Percentiles rank a stretch among this genome's conserved stretches.
Evolutionary conservation across 768 basidiomycete genomes (phyloP).

Genomic region (Phylloporus sp.): DNA sequence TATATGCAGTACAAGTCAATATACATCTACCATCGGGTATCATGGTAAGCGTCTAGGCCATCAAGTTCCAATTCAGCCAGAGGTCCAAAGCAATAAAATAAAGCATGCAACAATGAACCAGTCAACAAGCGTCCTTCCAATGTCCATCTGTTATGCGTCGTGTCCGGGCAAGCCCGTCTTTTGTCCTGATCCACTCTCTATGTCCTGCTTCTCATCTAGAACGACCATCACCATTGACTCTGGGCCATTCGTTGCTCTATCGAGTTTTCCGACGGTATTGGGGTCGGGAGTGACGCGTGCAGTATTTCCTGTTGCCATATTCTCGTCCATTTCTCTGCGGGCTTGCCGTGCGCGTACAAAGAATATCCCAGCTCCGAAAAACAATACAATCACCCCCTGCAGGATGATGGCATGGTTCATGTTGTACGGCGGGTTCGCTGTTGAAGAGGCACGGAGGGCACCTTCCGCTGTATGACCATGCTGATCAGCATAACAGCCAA

Average conservation of each 20-base stretch:
- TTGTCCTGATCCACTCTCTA: not conserved
- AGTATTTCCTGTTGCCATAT: slow-evolving; percentile 31
- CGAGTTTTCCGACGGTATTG: not conserved
- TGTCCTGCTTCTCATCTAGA: not conserved
- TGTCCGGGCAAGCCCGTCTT: not conserved
- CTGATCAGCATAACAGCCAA: not conserved
- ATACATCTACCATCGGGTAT: not conserved
- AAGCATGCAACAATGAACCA: not conserved
- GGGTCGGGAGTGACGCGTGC: not conserved
- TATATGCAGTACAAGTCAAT: not conserved
- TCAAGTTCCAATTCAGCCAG: not conserved
- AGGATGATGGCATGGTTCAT: slow-evolving; percentile 70
- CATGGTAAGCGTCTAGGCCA: not conserved
- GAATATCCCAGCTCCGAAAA: slow-evolving; percentile 40
- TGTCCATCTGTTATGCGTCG: not conserved
- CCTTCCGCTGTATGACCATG: slow-evolving; percentile 45
- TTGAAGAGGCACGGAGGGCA: slow-evolving; percentile 59
- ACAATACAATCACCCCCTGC: slow-evolving; percentile 50
- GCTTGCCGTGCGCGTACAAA: slow-evolving; percentile 58
- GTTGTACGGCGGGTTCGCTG: slow-evolving; percentile 67
- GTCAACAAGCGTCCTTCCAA: not conserved
- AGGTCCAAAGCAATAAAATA: not conserved
- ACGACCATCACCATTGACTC: not conserved
- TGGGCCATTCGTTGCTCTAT: not conserved
- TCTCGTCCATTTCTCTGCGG: slow-evolving; percentile 59